Conservation (phyloP, 495 filamentous ascomycete species). For the Hypoxylon fuscum region DNA sequence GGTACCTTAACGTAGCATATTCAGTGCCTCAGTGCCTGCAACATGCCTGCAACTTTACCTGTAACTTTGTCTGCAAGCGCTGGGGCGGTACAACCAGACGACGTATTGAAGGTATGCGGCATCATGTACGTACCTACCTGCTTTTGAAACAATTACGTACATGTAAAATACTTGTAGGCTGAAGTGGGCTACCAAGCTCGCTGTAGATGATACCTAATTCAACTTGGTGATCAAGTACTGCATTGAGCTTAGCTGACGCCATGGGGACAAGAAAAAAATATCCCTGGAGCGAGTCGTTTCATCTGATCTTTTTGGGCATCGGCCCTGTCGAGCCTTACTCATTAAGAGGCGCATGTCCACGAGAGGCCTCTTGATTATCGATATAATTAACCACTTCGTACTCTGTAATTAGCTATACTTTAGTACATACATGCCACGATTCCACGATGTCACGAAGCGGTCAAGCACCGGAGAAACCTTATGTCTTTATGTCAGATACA, state of each 20-base stretch:
- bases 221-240: slow-evolving; percentile 11
- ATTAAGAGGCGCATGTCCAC: slow-evolving; percentile 7
- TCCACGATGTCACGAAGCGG: slow-evolving; percentile 9
- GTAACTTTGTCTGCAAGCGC: slow-evolving; percentile 17
- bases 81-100: neutral
- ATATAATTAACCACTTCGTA: slow-evolving; percentile 33
- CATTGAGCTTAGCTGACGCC: slow-evolving; percentile 20
- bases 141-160: slow-evolving; percentile 14
- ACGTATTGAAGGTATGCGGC: too few relatives aligned
- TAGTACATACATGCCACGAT: too few relatives aligned
- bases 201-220: slow-evolving; percentile 10
- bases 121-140: slow-evolving; percentile 11
- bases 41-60: neutral
- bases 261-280: slow-evolving; percentile 12
- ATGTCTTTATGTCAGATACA: neutral
- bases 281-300: slow-evolving; percentile 26
- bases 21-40: neutral
- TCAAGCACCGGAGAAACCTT: slow-evolving; percentile 3
- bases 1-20: too few relatives aligned
- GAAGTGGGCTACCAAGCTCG: slow-evolving; percentile 1
- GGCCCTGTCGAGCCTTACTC: slow-evolving; percentile 33
- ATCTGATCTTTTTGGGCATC: slow-evolving; percentile 35
- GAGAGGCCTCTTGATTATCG: slow-evolving; percentile 38
- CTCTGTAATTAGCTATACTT: slow-evolving; percentile 39
- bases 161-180: slow-evolving; percentile 12